These are phyloP conservation scores for Talaromyces sp. DNA, from an alignment of 2,329 filamentous ascomycete species.

Conservation along the genomic window DNA sequence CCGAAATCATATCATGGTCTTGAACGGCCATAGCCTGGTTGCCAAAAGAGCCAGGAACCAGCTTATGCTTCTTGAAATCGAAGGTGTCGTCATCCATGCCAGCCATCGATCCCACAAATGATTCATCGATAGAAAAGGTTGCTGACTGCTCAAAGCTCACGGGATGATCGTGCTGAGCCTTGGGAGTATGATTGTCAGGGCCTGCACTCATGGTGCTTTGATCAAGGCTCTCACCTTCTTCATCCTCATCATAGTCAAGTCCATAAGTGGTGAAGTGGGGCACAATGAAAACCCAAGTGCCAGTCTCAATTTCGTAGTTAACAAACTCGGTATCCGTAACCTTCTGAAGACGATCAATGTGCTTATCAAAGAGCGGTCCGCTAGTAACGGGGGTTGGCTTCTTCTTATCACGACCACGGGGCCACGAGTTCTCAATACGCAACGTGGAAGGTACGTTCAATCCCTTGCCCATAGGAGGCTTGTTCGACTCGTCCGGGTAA, in stretches of 20 bases:
- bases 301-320: conserved; percentile 75
- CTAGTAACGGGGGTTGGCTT: conserved; percentile 60
- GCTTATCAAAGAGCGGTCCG: conserved; percentile 73
- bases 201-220: conserved; percentile 55
- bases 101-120: conserved; percentile 42
- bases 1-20: conserved; percentile 45
- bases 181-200: conserved; percentile 53
- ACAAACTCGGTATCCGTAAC: conserved; percentile 82
- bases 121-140: conserved; percentile 45
- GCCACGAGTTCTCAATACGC: conserved; percentile 90
- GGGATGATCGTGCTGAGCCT: conserved; percentile 37
- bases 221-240: conserved; percentile 56
- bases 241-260: conserved; percentile 74
- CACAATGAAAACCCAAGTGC: conserved; percentile 90
- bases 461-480: conserved; percentile 82
- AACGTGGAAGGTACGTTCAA: conserved; percentile 90
- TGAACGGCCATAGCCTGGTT: conserved; percentile 62
- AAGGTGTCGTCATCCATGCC: conserved; percentile 59
- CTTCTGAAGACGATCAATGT: conserved; percentile 75
- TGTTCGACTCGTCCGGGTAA: conserved; percentile 74
- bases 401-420: conserved; percentile 67
- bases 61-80: conserved; percentile 56
- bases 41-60: conserved; percentile 81
- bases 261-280: conserved; percentile 97
- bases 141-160: conserved; percentile 42